Base-by-base conservation (phyloP, 2,329 filamentous ascomycete species). In the Penicillium sclerotiorum region DNA sequence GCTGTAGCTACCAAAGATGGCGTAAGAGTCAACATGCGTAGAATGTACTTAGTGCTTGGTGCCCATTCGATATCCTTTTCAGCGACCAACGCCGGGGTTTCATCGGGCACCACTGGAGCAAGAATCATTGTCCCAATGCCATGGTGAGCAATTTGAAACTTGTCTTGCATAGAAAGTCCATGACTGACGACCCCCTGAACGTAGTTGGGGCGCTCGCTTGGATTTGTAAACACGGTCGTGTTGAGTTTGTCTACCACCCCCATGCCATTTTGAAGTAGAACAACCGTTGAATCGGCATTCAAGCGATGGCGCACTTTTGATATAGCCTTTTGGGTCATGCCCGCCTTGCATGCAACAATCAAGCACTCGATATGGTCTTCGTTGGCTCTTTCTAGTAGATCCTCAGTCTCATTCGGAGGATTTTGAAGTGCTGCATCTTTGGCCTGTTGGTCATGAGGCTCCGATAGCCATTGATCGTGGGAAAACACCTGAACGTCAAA, bases 161-260 rank as follows among this genome's bases (percentile, higher is more conserved):
- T 69, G 15, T 71, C 65, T 15, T 70, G 68, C 5, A 72, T 66
- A 49, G 80, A 77, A 18, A 83, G 69, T 25, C 80, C 82, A 60
- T 87, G 85, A 8, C 80, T 82, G 45, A 83, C 75, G 55, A 86
- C 77, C 8, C 89, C 90, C 22, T 91, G 70, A 50, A 96, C 78
- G 60, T 95, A 96, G 47, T 82, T 83, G 2, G 94, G 94, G 21
- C 88, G 80, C 1, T 73, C 76, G 1, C 72, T 67, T 0, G 81
- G 77, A 53, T 92, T 81, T 0, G 82, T 79, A 59, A 96, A 96
- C 22, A 95, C 69, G 9, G 80, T 70, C 27, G 79, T 71, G 60
- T 90, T 90, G 33, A 96, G 79, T 41, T 85, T 80, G 41, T 97
- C 91, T n/a, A 90, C 77, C 1, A 90, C 76, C 1, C 94, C 93